These are phyloP conservation scores for Naganishia sp. DNA, from an alignment of 1,284 basidiomycete genomes.

Conservation along the genomic window DNA sequence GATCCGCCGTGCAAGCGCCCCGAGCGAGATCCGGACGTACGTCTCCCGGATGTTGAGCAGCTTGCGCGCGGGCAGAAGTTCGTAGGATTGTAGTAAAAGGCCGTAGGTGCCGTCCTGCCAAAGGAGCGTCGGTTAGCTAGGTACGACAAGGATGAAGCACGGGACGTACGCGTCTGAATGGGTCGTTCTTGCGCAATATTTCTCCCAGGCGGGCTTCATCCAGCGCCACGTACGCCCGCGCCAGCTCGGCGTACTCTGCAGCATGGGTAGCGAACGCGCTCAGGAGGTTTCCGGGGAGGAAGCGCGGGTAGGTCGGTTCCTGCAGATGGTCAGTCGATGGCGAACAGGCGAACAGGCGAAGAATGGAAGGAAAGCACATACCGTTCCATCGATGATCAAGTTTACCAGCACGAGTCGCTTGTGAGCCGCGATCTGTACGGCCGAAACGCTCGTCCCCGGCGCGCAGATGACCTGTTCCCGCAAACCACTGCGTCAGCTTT, in stretches of 20 bases:
- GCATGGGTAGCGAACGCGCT: constrained; percentile 18
- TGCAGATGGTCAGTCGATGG: background rate
- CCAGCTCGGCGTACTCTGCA: constrained; percentile 12
- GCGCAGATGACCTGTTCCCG: constrained; percentile 12
- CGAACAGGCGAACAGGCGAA: background rate
- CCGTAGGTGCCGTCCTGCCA: constrained; percentile 22
- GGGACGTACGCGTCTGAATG: constrained; percentile 6
- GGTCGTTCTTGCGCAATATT: constrained; percentile 3
- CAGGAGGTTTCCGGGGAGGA: constrained; percentile 9
- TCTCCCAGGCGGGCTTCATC: constrained; percentile 8
- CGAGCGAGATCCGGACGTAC: constrained; percentile 21
- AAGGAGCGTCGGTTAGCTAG: background rate
- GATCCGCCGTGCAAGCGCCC: constrained; percentile 6
- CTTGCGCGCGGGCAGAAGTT: constrained; percentile 20
- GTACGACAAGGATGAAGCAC: no score
- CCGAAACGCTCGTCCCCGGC: constrained; percentile 19
- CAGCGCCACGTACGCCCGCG: constrained; percentile 9
- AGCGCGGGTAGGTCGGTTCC: constrained; percentile 21
- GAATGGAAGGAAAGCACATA: background rate
- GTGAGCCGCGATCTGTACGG: constrained; percentile 27
- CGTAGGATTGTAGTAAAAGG: constrained; percentile 7
- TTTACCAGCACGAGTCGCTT: constrained; percentile 30
- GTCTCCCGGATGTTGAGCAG: constrained; percentile 26
- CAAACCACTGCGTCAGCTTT: background rate
- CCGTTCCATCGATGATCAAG: constrained; percentile 29